These are phyloP conservation scores for Coriaria nepalensis DNA, from an alignment of 306 rosid species.

Conservation along the genomic window DNA sequence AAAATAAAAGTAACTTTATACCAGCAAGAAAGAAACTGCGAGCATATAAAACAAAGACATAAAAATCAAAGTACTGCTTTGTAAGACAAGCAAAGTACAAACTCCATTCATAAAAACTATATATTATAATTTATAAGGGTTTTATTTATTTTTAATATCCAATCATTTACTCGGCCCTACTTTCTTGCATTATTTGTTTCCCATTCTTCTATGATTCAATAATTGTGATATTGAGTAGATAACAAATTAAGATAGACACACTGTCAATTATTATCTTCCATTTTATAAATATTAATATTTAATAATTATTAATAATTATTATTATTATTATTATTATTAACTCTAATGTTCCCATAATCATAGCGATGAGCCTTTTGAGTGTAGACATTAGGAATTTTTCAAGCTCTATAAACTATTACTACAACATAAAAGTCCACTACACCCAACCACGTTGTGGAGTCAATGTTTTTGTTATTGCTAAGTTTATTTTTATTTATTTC, in stretches of 20 bases:
- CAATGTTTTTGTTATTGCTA: conserved; percentile 29
- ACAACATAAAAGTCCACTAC: conserved; percentile 37
- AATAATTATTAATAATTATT: too few relatives aligned
- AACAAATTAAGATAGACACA: not conserved
- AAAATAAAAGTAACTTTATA: too few relatives aligned
- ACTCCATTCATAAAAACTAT: not conserved
- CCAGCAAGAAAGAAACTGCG: too few relatives aligned
- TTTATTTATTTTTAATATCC: not conserved
- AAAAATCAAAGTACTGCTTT: too few relatives aligned
- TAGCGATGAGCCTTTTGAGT: too few relatives aligned
- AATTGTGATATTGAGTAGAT: conserved; percentile 3
- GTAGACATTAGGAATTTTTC: too few relatives aligned
- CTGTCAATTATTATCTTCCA: not conserved
- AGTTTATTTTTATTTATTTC: not conserved
- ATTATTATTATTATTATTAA: too few relatives aligned
- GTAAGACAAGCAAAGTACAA: too few relatives aligned
- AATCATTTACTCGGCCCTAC: not conserved
- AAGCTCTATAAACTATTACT: too few relatives aligned
- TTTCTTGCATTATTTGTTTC: not conserved
- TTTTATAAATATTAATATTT: not conserved
- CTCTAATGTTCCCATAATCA: too few relatives aligned
- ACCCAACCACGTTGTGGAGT: conserved; percentile 65
- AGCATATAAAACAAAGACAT: too few relatives aligned
- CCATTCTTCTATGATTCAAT: not conserved
- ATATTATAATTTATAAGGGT: not conserved